Evolutionary conservation across 2,329 filamentous ascomycete genomes (phyloP).

Genomic region (Aspergillus latus): DNA sequence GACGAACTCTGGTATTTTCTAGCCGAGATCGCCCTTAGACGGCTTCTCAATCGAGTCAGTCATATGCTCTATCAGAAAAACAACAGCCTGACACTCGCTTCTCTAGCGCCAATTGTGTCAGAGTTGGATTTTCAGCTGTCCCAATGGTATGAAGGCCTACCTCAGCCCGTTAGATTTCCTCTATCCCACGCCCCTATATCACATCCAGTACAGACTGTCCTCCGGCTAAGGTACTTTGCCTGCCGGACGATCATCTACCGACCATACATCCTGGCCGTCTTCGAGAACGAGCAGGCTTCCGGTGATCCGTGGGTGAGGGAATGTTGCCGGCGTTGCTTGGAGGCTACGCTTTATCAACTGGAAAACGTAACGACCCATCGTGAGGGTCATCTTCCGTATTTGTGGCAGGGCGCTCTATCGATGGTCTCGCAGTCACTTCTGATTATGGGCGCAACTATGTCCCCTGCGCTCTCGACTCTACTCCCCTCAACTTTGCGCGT

Average conservation of each 20-base stretch:
- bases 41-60: constrained; percentile 75
- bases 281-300: constrained; percentile 73
- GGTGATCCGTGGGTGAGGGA: constrained; percentile 72
- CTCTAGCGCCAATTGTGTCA: constrained; percentile 73
- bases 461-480: constrained; percentile 66
- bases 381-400: constrained; percentile 78
- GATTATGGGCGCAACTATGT: constrained; percentile 83
- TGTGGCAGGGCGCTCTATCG: constrained; percentile 80
- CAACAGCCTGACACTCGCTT: constrained; percentile 68
- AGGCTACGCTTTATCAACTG: constrained; percentile 75
- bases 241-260: constrained; percentile 85
- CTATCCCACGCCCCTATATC: constrained; percentile 66
- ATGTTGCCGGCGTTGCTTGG: constrained; percentile 77
- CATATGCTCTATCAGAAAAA: constrained; percentile 77
- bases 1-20: constrained; percentile 86
- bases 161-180: constrained; percentile 72
- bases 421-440: constrained; percentile 80
- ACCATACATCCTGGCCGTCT: constrained; percentile 75
- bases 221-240: constrained; percentile 77
- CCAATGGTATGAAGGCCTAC: constrained; percentile 81
- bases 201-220: constrained; percentile 75
- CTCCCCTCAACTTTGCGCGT: constrained; percentile 59
- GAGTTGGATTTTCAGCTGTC: constrained; percentile 80
- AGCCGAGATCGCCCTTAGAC: constrained; percentile 75
- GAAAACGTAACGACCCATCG: constrained; percentile 78